A percentile compares a stretch with the other conserved stretches of the same genome.
Evolutionary conservation across 1,139 yeast species (phyloP).

Genomic region (Spathaspora jeffriesii): DNA sequence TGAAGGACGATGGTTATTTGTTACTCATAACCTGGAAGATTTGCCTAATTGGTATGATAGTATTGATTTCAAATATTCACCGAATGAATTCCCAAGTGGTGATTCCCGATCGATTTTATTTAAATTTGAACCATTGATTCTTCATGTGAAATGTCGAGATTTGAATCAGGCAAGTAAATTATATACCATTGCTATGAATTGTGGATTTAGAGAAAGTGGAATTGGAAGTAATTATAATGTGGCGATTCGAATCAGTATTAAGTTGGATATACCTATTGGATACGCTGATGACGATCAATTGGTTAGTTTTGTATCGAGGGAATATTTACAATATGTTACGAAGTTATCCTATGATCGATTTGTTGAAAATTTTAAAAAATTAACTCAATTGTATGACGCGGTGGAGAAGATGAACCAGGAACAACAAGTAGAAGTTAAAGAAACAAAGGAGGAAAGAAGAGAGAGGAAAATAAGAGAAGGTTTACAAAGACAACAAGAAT

Average conservation of each 20-base stretch:
- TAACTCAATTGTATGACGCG: conserved; percentile 46
- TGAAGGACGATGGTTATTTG: conserved; percentile 85
- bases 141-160: conserved; percentile 80
- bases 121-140: conserved; percentile 82
- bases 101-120: conserved; percentile 58
- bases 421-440: conserved; percentile 13
- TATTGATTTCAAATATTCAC: conserved; percentile 24
- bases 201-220: conserved; percentile 89
- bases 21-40: conserved; percentile 61
- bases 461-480: conserved; percentile 64
- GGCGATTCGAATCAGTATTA: conserved; percentile 72
- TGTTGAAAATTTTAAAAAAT: conserved; percentile 58
- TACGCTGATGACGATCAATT: conserved; percentile 36
- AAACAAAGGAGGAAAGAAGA: conserved; percentile 56
- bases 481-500: conserved; percentile 44
- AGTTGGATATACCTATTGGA: conserved; percentile 75
- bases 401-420: conserved; percentile 29
- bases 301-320: conserved; percentile 45
- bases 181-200: conserved; percentile 72
- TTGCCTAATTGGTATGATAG: conserved; percentile 54
- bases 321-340: conserved; percentile 51
- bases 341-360: conserved; percentile 59
- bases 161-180: conserved; percentile 57
- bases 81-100: conserved; percentile 11
- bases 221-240: conserved; percentile 80